These are phyloP conservation scores for Yamadazyma ubonensis DNA, from an alignment of 805 yeast species.

Conservation along the genomic window DNA sequence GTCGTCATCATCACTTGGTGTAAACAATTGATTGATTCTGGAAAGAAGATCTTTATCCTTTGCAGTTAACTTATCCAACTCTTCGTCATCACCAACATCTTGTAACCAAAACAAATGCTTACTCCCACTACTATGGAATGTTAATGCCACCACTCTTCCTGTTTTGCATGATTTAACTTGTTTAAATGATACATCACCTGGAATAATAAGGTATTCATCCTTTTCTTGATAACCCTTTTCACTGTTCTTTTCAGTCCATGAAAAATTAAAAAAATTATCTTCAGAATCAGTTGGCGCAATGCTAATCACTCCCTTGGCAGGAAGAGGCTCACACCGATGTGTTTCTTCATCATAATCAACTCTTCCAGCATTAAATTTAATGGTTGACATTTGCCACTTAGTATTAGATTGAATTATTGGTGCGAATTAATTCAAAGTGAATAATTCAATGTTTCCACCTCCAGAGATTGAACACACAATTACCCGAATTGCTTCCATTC, in stretches of 20 bases:
- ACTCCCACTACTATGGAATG: conserved; percentile 63
- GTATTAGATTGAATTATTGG: neutral
- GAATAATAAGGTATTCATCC: conserved; percentile 70
- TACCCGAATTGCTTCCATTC: conserved; percentile 53
- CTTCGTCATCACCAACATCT: conserved; percentile 65
- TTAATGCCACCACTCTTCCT: conserved; percentile 74
- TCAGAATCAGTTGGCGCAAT: conserved; percentile 66
- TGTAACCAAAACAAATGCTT: conserved; percentile 73
- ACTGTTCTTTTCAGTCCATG: conserved; percentile 68
- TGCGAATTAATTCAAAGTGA: neutral
- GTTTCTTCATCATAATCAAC: conserved; percentile 64
- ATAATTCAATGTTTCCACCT: conserved; percentile 53
- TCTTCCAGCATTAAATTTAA: conserved; percentile 75
- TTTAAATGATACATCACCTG: conserved; percentile 82
- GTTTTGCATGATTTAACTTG: conserved; percentile 66
- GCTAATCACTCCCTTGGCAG: conserved; percentile 64
- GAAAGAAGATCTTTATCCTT: conserved; percentile 53
- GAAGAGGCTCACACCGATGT: conserved; percentile 65
- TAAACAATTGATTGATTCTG: conserved; percentile 48
- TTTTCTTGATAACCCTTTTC: conserved; percentile 42
- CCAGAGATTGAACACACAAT: conserved; percentile 51
- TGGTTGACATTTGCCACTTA: conserved; percentile 21
- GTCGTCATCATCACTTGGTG: conserved; percentile 26
- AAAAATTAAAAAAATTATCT: conserved; percentile 65
- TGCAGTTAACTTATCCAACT: conserved; percentile 52